Percentiles rank a stretch among this genome's conserved stretches.
These are phyloP conservation scores for Anthracocystis panici-leucophaei DNA, from an alignment of 1,284 basidiomycete species.

Conservation along the genomic window DNA sequence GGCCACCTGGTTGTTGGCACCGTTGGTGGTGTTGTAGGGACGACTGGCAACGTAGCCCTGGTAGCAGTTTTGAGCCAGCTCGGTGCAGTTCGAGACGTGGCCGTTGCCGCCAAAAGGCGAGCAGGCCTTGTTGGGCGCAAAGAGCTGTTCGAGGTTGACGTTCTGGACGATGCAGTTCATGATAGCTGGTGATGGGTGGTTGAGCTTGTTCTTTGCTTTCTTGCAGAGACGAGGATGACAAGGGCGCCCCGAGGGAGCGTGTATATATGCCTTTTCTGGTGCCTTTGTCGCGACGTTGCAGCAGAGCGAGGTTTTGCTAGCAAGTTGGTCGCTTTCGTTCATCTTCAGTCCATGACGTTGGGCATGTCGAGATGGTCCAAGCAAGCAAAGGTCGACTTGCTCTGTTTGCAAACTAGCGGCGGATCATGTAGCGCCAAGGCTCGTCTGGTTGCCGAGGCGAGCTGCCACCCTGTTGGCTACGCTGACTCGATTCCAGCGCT, in stretches of 20 bases:
- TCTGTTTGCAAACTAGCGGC: neutral
- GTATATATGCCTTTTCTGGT: conserved; percentile 1
- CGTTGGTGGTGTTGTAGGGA: neutral
- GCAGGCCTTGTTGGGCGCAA: conserved; percentile 3
- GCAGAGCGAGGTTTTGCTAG: neutral
- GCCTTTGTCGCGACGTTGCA: neutral
- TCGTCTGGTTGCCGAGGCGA: neutral
- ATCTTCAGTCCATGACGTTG: too few species aligned
- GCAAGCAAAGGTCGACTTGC: neutral
- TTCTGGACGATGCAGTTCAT: conserved; percentile 8
- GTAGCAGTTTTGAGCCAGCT: conserved; percentile 2
- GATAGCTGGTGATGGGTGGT: neutral
- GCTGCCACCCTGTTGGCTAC: neutral
- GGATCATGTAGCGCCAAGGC: conserved; percentile 1
- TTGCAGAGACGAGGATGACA: neutral
- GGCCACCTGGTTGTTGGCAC: neutral
- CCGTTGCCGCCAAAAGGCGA: conserved; percentile 4
- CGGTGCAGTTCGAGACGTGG: conserved; percentile 7
- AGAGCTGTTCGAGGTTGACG: neutral
- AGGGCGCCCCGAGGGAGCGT: neutral
- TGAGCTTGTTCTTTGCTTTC: neutral
- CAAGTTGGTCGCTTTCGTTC: neutral
- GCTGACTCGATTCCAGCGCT: neutral
- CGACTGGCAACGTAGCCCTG: conserved; percentile 11
- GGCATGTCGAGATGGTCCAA: too few species aligned